Evolutionary conservation across 192 early-diverging fungal species (phyloP), one percentile per base, ranked within the genome.

Genomic region (Endogone sp.): DNA sequence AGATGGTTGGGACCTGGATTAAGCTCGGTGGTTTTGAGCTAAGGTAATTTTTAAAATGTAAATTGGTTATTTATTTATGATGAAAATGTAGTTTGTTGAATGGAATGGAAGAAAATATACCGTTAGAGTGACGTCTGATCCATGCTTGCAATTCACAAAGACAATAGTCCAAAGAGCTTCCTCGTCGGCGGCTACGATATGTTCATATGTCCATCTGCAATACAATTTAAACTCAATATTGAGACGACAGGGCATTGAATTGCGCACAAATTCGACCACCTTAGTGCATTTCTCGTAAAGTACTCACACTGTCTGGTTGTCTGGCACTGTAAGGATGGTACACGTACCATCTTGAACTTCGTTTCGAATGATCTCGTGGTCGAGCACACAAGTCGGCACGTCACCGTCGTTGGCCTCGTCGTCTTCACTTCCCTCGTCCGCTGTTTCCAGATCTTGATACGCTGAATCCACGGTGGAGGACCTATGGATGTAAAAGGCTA

Each of bases 1-100:
- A 86, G 65, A 27, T 77, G 75, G 59, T 80, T 82, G 23, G 70
- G 68, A 44, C 75, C 78, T 22, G 84, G 84, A 54, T 86, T 86
- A n/a, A 78, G 56, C 30, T 80, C 77, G 3, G 71, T 79, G 6
- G 70, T 78, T 22, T 75, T 80, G 63, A 86, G 61, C 79, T 84
- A 55, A n/a, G n/a, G n/a, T n/a, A n/a, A n/a, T n/a, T n/a, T n/a
- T n/a, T n/a, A n/a, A n/a, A n/a, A n/a, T n/a, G n/a, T 3, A 27
- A 57, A 29, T 31, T 20, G n/a, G 62, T n/a, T 22, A 8, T n/a
- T 31, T 20, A 57, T 55, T 27, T 3, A 11, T 25, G 37, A 49
- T 56, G 30, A 10, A 58, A 11, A 32, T 28, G 22, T 4, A 10
- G 16, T 20, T 0, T 25, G 60, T 10, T 49, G 27, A 25, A 60